Conservation (phyloP, 1,284 basidiomycete species). For the Sutorius eximius region DNA sequence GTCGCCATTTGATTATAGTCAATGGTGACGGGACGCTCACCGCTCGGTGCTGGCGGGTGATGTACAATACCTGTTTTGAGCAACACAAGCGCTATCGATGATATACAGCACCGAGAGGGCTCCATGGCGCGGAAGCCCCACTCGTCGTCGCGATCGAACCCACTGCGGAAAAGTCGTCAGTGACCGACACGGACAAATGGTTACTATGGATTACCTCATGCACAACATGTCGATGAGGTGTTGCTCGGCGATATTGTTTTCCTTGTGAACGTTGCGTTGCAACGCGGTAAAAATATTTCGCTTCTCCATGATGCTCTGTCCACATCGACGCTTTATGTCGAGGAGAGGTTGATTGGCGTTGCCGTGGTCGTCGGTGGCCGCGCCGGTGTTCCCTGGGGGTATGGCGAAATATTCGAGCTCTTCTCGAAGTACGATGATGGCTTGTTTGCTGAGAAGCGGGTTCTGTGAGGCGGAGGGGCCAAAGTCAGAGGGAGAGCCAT, state of each 20-base stretch:
- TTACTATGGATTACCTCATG: constrained; percentile 73
- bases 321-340: constrained; percentile 81
- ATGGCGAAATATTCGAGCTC: constrained; percentile 99
- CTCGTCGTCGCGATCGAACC: constrained; percentile 93
- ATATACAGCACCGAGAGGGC: constrained; percentile 95
- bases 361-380: constrained; percentile 75
- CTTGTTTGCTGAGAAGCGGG: constrained; percentile 93
- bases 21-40: constrained; percentile 71
- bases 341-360: constrained; percentile 75
- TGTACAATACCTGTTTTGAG: constrained; percentile 97
- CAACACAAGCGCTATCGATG: constrained; percentile 94
- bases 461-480: constrained; percentile 72
- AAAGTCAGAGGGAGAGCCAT: constrained; percentile 63
- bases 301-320: constrained; percentile 85
- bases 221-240: constrained; percentile 99
- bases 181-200: constrained; percentile 20
- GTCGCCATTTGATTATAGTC: constrained; percentile 95
- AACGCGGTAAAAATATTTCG: constrained; percentile 95
- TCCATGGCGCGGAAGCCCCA: constrained; percentile 98
- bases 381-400: constrained; percentile 66
- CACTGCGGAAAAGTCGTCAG: constrained; percentile 50
- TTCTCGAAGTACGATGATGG: constrained; percentile 97
- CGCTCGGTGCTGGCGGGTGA: constrained; percentile 45
- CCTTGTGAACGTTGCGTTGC: constrained; percentile 98
- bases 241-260: constrained; percentile 98